Evolutionary conservation across 106 monocot species (phyloP).

Genomic region (Dioscorea zingiberensis): DNA sequence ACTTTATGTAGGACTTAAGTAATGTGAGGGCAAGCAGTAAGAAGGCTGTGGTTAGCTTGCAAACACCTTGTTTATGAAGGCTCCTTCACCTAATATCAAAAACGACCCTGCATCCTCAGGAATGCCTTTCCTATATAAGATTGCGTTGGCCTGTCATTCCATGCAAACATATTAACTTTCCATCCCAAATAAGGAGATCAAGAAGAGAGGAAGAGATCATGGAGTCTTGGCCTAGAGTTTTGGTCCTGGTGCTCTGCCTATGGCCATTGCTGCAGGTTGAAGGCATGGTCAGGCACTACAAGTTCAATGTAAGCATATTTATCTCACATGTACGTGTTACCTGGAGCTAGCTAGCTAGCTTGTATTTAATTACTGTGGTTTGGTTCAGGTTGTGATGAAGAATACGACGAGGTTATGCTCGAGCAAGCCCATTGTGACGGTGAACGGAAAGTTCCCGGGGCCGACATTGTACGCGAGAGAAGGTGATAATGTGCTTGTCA

Average conservation of each 20-base stretch:
- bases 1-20: no score
- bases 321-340: no score
- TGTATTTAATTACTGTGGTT: no score
- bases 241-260: slow-evolving; percentile 15
- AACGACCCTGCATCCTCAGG: slow-evolving; percentile 45
- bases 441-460: slow-evolving; percentile 57
- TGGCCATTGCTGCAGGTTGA: slow-evolving; percentile 13
- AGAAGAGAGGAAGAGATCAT: slow-evolving; percentile 4
- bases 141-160: slow-evolving; percentile 17
- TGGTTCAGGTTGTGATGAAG: slow-evolving; percentile 46
- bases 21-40: no score
- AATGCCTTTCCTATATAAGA: slow-evolving; percentile 22
- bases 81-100: slow-evolving; percentile 48
- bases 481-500: slow-evolving; percentile 62
- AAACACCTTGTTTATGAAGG: slow-evolving; percentile 38
- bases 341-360: no score
- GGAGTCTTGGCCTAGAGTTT: not conserved
- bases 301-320: slow-evolving; percentile 46
- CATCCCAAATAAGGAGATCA: not conserved
- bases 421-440: slow-evolving; percentile 53
- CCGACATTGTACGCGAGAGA: slow-evolving; percentile 60
- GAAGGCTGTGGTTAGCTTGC: not conserved
- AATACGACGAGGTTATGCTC: slow-evolving; percentile 41
- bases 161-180: not conserved
- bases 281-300: slow-evolving; percentile 34